Evolutionary conservation across 768 basidiomycete species (phyloP).

Genomic region (Rhizopogon roseolus): DNA sequence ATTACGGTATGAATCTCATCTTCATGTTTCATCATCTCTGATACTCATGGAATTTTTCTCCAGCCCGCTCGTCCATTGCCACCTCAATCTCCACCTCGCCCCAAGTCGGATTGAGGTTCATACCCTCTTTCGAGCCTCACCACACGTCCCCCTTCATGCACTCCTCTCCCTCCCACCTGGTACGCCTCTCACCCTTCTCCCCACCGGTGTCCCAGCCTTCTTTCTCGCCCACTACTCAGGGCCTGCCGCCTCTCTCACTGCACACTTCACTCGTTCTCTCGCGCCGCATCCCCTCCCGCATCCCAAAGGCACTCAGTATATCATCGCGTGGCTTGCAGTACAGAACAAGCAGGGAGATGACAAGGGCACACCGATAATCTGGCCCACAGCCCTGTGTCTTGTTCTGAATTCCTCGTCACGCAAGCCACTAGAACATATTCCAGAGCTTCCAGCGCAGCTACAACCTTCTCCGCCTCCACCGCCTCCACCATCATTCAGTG

Average conservation of each 20-base stretch:
- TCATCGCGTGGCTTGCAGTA: slow-evolving; percentile 72
- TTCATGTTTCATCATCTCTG: not conserved
- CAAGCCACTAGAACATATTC: slow-evolving; percentile 47
- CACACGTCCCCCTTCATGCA: slow-evolving; percentile 45
- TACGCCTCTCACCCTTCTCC: slow-evolving; percentile 65
- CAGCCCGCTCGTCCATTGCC: slow-evolving; percentile 59
- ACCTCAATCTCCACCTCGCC: slow-evolving; percentile 50
- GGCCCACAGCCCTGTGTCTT: slow-evolving; percentile 60
- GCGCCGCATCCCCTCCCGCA: slow-evolving; percentile 24
- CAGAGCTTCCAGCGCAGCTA: slow-evolving; percentile 59
- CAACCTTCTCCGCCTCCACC: slow-evolving; percentile 48
- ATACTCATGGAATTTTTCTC: slow-evolving; percentile 8
- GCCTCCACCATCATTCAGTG: slow-evolving; percentile 26
- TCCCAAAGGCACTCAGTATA: slow-evolving; percentile 31
- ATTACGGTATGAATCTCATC: slow-evolving; percentile 33
- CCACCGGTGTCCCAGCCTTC: slow-evolving; percentile 69
- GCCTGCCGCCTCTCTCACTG: slow-evolving; percentile 53
- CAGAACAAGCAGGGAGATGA: slow-evolving; percentile 79
- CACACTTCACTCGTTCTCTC: slow-evolving; percentile 62
- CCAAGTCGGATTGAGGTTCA: slow-evolving; percentile 55
- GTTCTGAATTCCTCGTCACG: slow-evolving; percentile 37
- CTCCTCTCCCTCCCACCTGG: slow-evolving; percentile 47
- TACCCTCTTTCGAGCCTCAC: slow-evolving; percentile 52
- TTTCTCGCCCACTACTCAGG: slow-evolving; percentile 68
- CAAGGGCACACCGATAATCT: slow-evolving; percentile 71